phyloP scores from a whole-genome alignment of 1,284 basidiomycete genomes.

The Ceratobasidium sp. region DNA sequence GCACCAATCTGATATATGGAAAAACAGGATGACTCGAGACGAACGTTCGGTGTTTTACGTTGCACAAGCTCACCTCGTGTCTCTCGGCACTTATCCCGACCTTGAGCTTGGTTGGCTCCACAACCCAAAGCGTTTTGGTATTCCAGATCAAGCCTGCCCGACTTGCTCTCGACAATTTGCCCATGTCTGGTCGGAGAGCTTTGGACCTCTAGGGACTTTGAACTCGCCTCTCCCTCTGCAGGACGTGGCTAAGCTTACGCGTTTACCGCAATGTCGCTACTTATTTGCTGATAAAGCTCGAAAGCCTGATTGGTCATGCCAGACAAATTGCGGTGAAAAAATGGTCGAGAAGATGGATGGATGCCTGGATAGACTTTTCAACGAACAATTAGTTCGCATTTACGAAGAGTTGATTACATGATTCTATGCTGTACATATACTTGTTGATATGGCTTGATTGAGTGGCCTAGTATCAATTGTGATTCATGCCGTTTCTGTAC shows the following conservation, averaged over 20 bases:
- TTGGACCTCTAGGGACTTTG: neutral
- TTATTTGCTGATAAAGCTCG: neutral
- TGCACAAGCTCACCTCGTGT: neutral
- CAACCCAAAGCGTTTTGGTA: neutral
- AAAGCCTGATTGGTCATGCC: neutral
- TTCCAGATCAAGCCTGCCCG: no score
- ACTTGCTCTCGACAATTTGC: neutral
- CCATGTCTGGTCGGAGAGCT: neutral
- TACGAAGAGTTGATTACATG: no score
- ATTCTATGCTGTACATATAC: no score
- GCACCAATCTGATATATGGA: neutral
- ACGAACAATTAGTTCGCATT: no score
- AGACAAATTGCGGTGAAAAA: neutral
- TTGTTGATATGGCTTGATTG: no score
- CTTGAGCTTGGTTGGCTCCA: conserved; percentile 2
- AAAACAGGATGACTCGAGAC: neutral
- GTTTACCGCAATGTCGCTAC: neutral
- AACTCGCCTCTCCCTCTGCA: conserved; percentile 10
- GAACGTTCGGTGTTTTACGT: conserved; percentile 17
- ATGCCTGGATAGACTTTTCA: no score
- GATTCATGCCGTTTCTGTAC: no score
- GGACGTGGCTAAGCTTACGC: conserved; percentile 4
- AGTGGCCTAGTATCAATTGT: no score
- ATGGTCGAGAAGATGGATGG: neutral
- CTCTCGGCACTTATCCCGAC: neutral